These are phyloP conservation scores for Globisporangium iwayamae DNA, from an alignment of 352 stramenopile species.

Conservation along the genomic window DNA sequence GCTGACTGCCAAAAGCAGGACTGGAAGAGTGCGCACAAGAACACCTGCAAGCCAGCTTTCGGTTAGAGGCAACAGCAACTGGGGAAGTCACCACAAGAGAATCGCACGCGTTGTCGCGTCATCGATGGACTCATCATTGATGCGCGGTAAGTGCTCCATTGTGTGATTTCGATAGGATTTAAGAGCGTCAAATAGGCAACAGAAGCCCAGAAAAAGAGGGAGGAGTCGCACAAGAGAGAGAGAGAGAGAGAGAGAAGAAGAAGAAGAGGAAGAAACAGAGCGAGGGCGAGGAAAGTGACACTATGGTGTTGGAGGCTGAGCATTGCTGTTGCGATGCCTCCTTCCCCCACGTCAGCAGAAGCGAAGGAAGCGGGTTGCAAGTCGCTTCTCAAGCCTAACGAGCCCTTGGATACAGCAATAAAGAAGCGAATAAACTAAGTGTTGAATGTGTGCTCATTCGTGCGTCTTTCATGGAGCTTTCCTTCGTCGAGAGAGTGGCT, in stretches of 20 bases:
- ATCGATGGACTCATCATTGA: not conserved
- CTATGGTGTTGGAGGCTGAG: not conserved
- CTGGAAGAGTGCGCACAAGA: constrained; percentile 86
- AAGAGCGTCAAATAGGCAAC: constrained; percentile 16
- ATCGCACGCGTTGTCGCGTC: not conserved
- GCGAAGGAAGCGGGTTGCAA: constrained; percentile 6
- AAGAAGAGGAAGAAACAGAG: not conserved
- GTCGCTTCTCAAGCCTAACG: not conserved
- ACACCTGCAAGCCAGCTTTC: constrained; percentile 67
- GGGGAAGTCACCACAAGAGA: constrained; percentile 2
- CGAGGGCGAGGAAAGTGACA: not conserved
- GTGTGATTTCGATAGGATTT: constrained; percentile 10
- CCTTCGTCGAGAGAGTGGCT: no score
- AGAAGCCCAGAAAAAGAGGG: not conserved
- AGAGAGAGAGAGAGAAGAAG: not conserved
- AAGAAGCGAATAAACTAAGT: constrained; percentile 6
- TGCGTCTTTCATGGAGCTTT: not conserved
- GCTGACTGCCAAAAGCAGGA: constrained; percentile 87
- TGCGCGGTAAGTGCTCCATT: not conserved
- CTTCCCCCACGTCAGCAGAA: not conserved
- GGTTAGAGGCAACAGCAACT: constrained; percentile 11
- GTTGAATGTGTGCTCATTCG: not conserved
- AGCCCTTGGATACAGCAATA: not conserved
- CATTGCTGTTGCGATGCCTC: not conserved
- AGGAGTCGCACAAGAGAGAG: not conserved